These are phyloP conservation scores for Torulaspora quercuum DNA, from an alignment of 805 yeast species.

Conservation along the genomic window DNA sequence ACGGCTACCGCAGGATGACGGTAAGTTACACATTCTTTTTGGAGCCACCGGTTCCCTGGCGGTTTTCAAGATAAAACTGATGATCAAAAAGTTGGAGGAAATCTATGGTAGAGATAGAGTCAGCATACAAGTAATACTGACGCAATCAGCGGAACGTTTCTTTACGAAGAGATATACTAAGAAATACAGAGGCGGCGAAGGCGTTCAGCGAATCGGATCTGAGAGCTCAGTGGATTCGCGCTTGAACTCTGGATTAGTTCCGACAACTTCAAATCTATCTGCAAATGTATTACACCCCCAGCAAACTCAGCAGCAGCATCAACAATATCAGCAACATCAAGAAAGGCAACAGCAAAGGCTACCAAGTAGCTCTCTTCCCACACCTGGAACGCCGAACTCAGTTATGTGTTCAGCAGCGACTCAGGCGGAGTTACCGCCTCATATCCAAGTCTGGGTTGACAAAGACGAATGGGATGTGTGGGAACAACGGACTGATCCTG, in stretches of 20 bases:
- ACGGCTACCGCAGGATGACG: conserved; percentile 74
- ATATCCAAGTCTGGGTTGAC: conserved; percentile 87
- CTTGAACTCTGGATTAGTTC: conserved; percentile 6
- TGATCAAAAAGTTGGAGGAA: conserved; percentile 76
- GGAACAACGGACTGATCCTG: conserved; percentile 81
- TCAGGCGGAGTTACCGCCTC: conserved; percentile 56
- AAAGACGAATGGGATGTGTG: conserved; percentile 93
- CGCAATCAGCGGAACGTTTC: conserved; percentile 83
- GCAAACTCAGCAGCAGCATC: conserved; percentile 12
- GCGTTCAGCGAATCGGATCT: conserved; percentile 16
- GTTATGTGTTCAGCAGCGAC: conserved; percentile 29
- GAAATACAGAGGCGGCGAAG: conserved; percentile 16
- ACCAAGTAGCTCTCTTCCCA: conserved; percentile 11
- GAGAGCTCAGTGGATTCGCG: conserved; percentile 17
- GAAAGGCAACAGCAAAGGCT: conserved; percentile 11
- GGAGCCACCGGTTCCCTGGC: conserved; percentile 91
- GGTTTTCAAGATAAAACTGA: conserved; percentile 70
- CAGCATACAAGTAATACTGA: conserved; percentile 80
- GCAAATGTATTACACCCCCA: conserved; percentile 2
- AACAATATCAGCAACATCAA: conserved; percentile 2
- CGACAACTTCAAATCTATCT: conserved; percentile 1
- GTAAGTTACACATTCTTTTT: conserved; percentile 76
- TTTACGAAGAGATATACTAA: conserved; percentile 24
- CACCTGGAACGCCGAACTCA: conserved; percentile 12
- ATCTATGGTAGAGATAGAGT: conserved; percentile 71